Evolutionary conservation across 495 filamentous ascomycete genomes (phyloP), one percentile per base, ranked within the genome.

Genomic region (Annulohypoxylon bovei): DNA sequence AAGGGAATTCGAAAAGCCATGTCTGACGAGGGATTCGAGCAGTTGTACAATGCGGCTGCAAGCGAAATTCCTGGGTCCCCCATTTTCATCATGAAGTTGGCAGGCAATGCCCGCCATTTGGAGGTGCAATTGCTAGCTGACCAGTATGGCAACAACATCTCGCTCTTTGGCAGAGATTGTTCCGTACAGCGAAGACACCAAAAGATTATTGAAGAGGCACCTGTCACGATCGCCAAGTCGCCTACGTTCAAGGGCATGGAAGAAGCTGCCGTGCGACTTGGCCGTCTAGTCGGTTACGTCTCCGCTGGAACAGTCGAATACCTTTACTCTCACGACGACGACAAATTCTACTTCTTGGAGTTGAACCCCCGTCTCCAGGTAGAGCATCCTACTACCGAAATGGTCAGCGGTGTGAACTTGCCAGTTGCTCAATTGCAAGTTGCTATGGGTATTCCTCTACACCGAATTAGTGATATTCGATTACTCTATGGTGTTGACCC

Each of bases 81-180:
- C 28, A 99, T 99, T 76, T 99, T 99, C 85, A 94, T 99, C 81
- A 99, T 99, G 95, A 98, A 99, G 87, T 86, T 99, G 66, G 95
- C 95, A 23, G 95, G 97, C 55, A 96, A 95, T 78, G 95, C 95
- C 44, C 85, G 95, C 53, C 95, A 99, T 87, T 85, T 99, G 83
- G 95, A 99, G 81, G 95, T 99, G 42, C 95, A 99, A 81, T 82
- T 99, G 73, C 85, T 99, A 37, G 95, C 95, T 56, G 95, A 99
- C 84, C 92, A 99, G 86, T 99, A 99, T 79, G 96, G 96, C 63
- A 98, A 99, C 87, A 98, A 98, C 81, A 97, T 99, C 75, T 99
- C 95, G 3, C 87, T 99, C 22, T 98, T 98, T 73, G 95, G 95
- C 70, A 89, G 95, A 90, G 95, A 99, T 83, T 99, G 95, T 80